These are phyloP conservation scores for Hansenula lynferdii DNA, from an alignment of 1,139 yeast species.

Conservation along the genomic window DNA sequence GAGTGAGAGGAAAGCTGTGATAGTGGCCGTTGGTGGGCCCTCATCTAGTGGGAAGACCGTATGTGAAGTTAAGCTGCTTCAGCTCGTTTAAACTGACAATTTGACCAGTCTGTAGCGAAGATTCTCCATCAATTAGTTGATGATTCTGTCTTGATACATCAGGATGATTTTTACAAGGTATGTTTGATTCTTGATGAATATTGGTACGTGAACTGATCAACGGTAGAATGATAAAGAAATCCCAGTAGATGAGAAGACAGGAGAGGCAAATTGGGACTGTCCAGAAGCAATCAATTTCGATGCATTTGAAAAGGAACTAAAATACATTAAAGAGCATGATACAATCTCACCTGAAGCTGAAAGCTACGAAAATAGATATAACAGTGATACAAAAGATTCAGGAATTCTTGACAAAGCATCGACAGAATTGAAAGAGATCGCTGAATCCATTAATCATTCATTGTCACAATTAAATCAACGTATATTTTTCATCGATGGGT, in stretches of 20 bases:
- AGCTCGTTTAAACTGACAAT: too few relatives aligned
- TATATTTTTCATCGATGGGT: slow-evolving; percentile 77
- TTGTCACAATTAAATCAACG: slow-evolving; percentile 10
- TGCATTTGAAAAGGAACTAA: slow-evolving; percentile 46
- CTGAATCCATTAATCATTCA: slow-evolving; percentile 6
- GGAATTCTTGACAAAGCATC: background rate
- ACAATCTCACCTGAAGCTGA: slow-evolving; percentile 8
- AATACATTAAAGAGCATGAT: slow-evolving; percentile 33
- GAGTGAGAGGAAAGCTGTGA: slow-evolving; percentile 24
- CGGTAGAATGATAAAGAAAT: slow-evolving; percentile 52
- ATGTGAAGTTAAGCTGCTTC: slow-evolving; percentile 18
- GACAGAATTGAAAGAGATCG: background rate
- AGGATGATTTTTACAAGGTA: slow-evolving; percentile 76
- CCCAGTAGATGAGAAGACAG: slow-evolving; percentile 51
- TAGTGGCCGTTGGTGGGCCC: slow-evolving; percentile 81
- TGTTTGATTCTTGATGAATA: too few relatives aligned
- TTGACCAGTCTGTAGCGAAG: slow-evolving; percentile 45
- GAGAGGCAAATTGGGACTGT: slow-evolving; percentile 85
- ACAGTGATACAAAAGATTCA: slow-evolving; percentile 15
- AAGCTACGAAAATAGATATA: slow-evolving; percentile 9
- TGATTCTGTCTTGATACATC: slow-evolving; percentile 56
- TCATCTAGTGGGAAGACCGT: slow-evolving; percentile 85
- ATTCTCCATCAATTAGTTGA: slow-evolving; percentile 41
- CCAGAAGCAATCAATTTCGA: slow-evolving; percentile 76
- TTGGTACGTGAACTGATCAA: too few relatives aligned